phyloP scores from a whole-genome alignment of 1,139 yeast genomes.

The Pichia sp. region DNA sequence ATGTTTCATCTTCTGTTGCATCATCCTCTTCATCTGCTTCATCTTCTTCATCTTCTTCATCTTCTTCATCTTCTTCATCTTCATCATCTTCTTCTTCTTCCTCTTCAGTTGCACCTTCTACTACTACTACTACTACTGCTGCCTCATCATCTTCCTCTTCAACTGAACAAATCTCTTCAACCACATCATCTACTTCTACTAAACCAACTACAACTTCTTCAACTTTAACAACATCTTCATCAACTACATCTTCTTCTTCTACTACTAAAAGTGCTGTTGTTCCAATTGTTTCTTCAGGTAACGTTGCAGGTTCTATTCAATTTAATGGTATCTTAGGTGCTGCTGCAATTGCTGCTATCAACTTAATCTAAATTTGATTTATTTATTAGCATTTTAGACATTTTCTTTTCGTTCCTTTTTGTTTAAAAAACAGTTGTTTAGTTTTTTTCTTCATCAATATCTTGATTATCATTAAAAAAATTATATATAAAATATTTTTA shows the following conservation, averaged over 20 bases:
- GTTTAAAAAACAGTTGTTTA: no score
- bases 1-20: constrained; percentile 11
- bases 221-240: constrained; percentile 4
- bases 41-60: constrained; percentile 15
- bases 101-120: constrained; percentile 16
- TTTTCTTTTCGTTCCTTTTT: no score
- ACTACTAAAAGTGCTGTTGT: background rate
- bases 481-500: no score
- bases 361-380: constrained; percentile 8
- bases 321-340: constrained; percentile 14
- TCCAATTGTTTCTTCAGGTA: constrained; percentile 1
- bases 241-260: constrained; percentile 2
- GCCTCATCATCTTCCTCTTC: constrained; percentile 11
- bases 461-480: no score
- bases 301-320: constrained; percentile 10
- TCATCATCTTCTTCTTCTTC: constrained; percentile 15
- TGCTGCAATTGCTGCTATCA: constrained; percentile 13
- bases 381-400: no score
- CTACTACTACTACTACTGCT: constrained; percentile 11
- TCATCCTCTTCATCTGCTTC: constrained; percentile 16
- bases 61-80: constrained; percentile 12
- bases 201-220: constrained; percentile 19
- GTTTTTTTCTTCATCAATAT: no score
- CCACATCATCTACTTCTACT: constrained; percentile 11
- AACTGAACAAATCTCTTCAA: constrained; percentile 4